Evolutionary conservation across 2,329 filamentous ascomycete species (phyloP), one percentile per base, ranked within the genome.

Genomic region (Talaromyces sp.): DNA sequence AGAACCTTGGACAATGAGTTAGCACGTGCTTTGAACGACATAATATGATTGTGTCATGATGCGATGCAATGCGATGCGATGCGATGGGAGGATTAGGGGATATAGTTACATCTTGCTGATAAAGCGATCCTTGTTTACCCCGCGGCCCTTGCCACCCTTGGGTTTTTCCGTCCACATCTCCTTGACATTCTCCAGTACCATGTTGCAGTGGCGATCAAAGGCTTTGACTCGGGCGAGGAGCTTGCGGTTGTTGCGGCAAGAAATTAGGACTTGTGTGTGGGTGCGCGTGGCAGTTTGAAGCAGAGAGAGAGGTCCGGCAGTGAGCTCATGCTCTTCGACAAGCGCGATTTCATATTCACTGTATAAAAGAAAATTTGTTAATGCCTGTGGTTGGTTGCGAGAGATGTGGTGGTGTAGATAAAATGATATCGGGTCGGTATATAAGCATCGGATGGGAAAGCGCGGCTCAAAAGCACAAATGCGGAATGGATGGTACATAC

Each of bases 161-260:
- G 94, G 92, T 61, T 90, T 95, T 81, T 99, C 95, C 9, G 93
- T 97, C 95, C 95, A 99, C 94, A 99, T 98, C 81, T 99, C 95
- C 84, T 96, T 96, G 51, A 96, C 92, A 69, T 96, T 96, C 82
- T 96, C 92, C 55, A 97, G 83, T 3, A 96, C 91, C 95, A 99
- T 98, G 81, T 99, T 99, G 86, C 93, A 98, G 80, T 99, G 95
- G 64, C 95, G 86, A 79, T 99, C 95, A 76, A 99, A 99, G 6
- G 95, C 95, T 83, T 99, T 99, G 73, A 99, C 94, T 66, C 95
- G 90, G 57, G 94, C 95, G 60, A 99, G 88, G 55, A 99, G 85
- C 83, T 99, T 99, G 79, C 94, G 90, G 83, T 98, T 98, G 86
- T 96, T 97, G 68, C 95, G 92, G 81, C 94, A 94, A 60, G 92